phyloP scores from a whole-genome alignment of 441 rosid species.

The Arabidopsis lyrata region DNA sequence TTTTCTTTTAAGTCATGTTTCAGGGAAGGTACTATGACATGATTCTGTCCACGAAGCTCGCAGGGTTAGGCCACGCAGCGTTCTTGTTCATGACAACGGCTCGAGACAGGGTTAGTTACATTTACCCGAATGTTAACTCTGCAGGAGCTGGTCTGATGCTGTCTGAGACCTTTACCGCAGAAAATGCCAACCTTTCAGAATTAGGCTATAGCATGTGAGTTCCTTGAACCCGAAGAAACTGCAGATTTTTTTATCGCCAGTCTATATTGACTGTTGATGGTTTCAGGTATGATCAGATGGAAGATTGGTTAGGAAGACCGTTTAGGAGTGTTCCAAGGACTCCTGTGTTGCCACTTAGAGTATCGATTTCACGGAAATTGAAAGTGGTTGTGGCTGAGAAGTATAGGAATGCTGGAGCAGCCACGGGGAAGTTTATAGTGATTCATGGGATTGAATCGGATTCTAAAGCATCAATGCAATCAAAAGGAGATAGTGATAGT shows the following conservation, averaged over 20 bases:
- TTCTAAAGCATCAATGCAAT: slow-evolving; percentile 95
- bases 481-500: slow-evolving; percentile 82
- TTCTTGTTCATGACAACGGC: slow-evolving; percentile 92
- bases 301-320: slow-evolving; percentile 86
- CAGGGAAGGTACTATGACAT: slow-evolving; percentile 95
- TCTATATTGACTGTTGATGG: slow-evolving; percentile 23
- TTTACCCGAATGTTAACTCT: slow-evolving; percentile 92
- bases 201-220: slow-evolving; percentile 82
- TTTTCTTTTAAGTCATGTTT: slow-evolving; percentile 10
- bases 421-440: slow-evolving; percentile 82
- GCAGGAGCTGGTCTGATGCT: slow-evolving; percentile 92
- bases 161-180: slow-evolving; percentile 76
- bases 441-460: slow-evolving; percentile 93
- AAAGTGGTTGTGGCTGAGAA: slow-evolving; percentile 80
- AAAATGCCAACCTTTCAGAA: slow-evolving; percentile 72
- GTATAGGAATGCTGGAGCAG: slow-evolving; percentile 71
- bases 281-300: slow-evolving; percentile 86
- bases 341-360: slow-evolving; percentile 65
- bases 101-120: slow-evolving; percentile 81
- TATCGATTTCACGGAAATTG: slow-evolving; percentile 79
- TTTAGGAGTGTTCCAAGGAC: slow-evolving; percentile 82
- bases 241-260: neutral
- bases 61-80: slow-evolving; percentile 91
- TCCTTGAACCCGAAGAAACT: slow-evolving; percentile 5
- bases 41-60: slow-evolving; percentile 87